Evolutionary conservation across 306 rosid genomes (phyloP).

Genomic region (Argentina anserina): DNA sequence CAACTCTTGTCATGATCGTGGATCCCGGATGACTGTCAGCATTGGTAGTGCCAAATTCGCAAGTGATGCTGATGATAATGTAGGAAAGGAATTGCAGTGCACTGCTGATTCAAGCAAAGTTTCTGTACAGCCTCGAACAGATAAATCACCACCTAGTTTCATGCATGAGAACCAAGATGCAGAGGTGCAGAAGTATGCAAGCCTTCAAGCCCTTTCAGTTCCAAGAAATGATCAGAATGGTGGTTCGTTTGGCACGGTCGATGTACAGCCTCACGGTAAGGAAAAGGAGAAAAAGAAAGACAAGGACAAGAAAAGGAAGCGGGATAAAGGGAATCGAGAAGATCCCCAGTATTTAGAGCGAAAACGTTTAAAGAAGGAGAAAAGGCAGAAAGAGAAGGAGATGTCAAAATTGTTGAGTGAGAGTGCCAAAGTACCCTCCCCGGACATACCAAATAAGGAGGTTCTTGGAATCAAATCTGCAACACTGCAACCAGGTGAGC

Average conservation of each 20-base stretch:
- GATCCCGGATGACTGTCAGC: conserved; percentile 92
- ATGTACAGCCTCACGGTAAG: conserved; percentile 42
- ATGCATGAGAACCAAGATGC: conserved; percentile 66
- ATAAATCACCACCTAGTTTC: conserved; percentile 71
- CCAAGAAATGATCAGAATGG: conserved; percentile 40
- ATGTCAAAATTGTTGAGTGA: conserved; percentile 49
- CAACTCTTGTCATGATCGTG: conserved; percentile 67
- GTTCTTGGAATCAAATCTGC: conserved; percentile 35
- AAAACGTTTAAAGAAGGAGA: conserved; percentile 80
- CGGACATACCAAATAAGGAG: conserved; percentile 39
- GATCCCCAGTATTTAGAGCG: conserved; percentile 76
- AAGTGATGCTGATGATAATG: conserved; percentile 62
- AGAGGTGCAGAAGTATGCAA: conserved; percentile 67
- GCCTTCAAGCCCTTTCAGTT: conserved; percentile 78
- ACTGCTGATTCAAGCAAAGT: conserved; percentile 81
- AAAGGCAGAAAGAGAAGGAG: conserved; percentile 69
- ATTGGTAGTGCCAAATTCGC: conserved; percentile 79
- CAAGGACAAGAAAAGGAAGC: conserved; percentile 74
- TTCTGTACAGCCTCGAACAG: conserved; percentile 43
- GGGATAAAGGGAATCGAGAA: conserved; percentile 56
- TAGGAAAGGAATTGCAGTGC: conserved; percentile 78
- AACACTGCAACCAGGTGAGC: conserved; percentile 45
- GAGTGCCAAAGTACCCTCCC: conserved; percentile 24
- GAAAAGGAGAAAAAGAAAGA: conserved; percentile 54
- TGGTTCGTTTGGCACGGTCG: conserved; percentile 34